Evolutionary conservation across 2,329 filamentous ascomycete species (phyloP).

Genomic region (Blastomyces emzantsi): DNA sequence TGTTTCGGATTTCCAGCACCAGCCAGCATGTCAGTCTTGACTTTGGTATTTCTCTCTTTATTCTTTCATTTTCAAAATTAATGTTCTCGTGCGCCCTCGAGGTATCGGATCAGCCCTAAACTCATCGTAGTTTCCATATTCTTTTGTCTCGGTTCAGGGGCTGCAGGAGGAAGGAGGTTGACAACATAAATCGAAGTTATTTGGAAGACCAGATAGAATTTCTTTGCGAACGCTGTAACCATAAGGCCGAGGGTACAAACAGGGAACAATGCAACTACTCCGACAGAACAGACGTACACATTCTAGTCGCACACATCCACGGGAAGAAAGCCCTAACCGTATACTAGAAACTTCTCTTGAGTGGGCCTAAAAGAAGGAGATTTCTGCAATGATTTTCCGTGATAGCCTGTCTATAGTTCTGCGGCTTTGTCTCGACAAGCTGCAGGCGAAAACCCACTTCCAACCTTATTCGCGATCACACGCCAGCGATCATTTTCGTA

Average conservation of each 20-base stretch:
- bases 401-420: slow-evolving; percentile 40
- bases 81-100: slow-evolving; percentile 4
- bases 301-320: slow-evolving; percentile 14
- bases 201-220: neutral
- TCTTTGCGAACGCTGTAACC: neutral
- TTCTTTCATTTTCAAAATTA: neutral
- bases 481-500: slow-evolving; percentile 69
- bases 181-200: neutral
- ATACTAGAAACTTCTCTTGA: slow-evolving; percentile 5
- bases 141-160: neutral
- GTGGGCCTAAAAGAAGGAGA: slow-evolving; percentile 3
- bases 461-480: slow-evolving; percentile 82
- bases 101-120: neutral
- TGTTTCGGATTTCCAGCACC: slow-evolving; percentile 2
- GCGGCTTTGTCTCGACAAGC: slow-evolving; percentile 75
- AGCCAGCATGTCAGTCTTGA: neutral
- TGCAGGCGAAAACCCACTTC: slow-evolving; percentile 75
- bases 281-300: slow-evolving; percentile 13
- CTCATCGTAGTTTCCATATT: neutral
- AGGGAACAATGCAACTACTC: slow-evolving; percentile 7
- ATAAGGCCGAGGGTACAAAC: slow-evolving; percentile 3
- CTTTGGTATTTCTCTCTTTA: neutral
- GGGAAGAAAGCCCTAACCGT: neutral
- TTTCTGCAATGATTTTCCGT: slow-evolving; percentile 5
- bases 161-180: neutral